A percentile compares a stretch with the other conserved stretches of the same genome.
These are phyloP conservation scores for Salpingoeca rosetta DNA, from an alignment of 78 protist species.

Conservation along the genomic window DNA sequence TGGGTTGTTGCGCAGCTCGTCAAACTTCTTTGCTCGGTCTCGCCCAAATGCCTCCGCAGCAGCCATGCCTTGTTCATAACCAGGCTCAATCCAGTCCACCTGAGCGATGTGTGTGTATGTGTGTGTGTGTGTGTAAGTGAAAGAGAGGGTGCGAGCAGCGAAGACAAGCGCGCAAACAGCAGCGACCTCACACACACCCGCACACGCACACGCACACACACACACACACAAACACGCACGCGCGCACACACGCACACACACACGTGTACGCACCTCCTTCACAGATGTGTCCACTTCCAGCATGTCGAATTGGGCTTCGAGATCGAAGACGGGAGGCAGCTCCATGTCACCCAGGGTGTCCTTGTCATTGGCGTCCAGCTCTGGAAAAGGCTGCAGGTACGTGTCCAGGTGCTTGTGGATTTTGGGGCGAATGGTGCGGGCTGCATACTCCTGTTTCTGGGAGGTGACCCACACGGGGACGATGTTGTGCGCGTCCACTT, in stretches of 20 bases:
- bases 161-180: too few species aligned
- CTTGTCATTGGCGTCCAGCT: background rate
- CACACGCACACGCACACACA: too few species aligned
- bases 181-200: too few species aligned
- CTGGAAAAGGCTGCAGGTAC: conserved; percentile 25
- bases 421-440: conserved; percentile 46
- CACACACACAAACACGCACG: too few species aligned
- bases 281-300: background rate
- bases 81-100: conserved; percentile 8
- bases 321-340: too few species aligned
- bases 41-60: conserved; percentile 7
- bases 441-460: conserved; percentile 34
- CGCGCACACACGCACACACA: too few species aligned
- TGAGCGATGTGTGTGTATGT: too few species aligned
- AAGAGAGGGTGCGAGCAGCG: too few species aligned
- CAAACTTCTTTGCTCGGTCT: conserved; percentile 8
- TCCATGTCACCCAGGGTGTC: too few species aligned
- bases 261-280: conserved; percentile 19
- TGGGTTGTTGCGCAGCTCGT: conserved; percentile 42
- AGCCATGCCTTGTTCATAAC: conserved; percentile 1
- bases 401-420: background rate
- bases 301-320: background rate
- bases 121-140: too few species aligned
- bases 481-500: conserved; percentile 43
- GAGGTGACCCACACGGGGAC: conserved; percentile 38